phyloP scores from a whole-genome alignment of 75 land plant species.

The Cunninghamia lanceolata region DNA sequence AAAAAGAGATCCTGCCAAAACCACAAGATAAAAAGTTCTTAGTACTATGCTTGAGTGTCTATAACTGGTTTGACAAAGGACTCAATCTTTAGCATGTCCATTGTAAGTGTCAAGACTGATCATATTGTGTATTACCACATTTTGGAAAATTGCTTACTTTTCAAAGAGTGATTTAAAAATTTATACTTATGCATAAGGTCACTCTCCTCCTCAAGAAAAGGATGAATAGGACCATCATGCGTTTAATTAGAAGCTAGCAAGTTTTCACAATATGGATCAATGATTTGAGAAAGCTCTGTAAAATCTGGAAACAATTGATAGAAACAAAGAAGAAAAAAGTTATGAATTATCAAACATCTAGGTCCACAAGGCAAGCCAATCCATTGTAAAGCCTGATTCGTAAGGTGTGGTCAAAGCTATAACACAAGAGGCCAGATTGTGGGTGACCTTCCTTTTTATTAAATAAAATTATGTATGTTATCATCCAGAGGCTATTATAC shows the following conservation, averaged over 20 bases:
- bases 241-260: neutral
- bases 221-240: neutral
- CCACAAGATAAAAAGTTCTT: neutral
- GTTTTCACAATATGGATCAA: neutral
- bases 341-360: neutral
- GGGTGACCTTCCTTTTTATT: too few species aligned
- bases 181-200: neutral
- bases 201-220: neutral
- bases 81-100: neutral
- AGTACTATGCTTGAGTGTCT: neutral
- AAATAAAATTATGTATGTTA: too few species aligned
- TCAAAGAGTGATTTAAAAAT: neutral
- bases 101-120: neutral
- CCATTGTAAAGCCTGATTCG: too few species aligned
- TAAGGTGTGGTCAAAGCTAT: too few species aligned
- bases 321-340: neutral
- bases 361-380: neutral
- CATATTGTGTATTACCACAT: neutral
- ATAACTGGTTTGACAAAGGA: neutral
- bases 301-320: neutral
- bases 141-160: neutral
- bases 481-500: too few species aligned
- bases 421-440: too few species aligned
- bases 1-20: slow-evolving; percentile 3
- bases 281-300: neutral